Conservation (phyloP, 208 protist genomes). For the Trypanosoma caninum region DNA sequence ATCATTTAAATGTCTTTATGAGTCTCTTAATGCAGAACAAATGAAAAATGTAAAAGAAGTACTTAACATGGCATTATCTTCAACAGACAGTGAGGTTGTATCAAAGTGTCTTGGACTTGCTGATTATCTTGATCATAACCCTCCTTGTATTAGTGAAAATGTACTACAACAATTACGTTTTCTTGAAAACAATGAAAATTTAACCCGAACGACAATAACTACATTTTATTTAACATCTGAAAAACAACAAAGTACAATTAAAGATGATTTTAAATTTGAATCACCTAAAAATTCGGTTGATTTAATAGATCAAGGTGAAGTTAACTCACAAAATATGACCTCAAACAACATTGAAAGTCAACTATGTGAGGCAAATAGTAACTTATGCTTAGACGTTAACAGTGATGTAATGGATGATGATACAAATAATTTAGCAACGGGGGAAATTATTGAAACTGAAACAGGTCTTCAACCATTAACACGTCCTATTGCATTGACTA, state of each 20-base stretch:
- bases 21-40: slow-evolving; percentile 78
- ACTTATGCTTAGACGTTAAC: neutral
- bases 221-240: slow-evolving; percentile 6
- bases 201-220: slow-evolving; percentile 5
- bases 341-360: neutral
- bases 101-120: slow-evolving; percentile 81
- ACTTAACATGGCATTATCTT: slow-evolving; percentile 74
- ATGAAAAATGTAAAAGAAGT: slow-evolving; percentile 87
- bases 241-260: slow-evolving; percentile 4
- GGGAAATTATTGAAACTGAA: neutral
- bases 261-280: slow-evolving; percentile 32
- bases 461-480: slow-evolving; percentile 4
- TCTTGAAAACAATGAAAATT: slow-evolving; percentile 46
- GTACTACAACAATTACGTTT: slow-evolving; percentile 64
- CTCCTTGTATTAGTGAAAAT: slow-evolving; percentile 59
- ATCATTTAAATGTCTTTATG: slow-evolving; percentile 89
- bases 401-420: slow-evolving; percentile 1
- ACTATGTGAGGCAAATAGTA: neutral
- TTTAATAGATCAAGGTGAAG: neutral
- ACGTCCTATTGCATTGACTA: slow-evolving; percentile 1
- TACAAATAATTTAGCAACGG: neutral
- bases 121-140: slow-evolving; percentile 91
- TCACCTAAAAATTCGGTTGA: slow-evolving; percentile 20
- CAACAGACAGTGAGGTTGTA: slow-evolving; percentile 76
- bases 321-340: neutral